Conservation (phyloP, 176 grass and related monocot species). For the Leersia perrieri region DNA sequence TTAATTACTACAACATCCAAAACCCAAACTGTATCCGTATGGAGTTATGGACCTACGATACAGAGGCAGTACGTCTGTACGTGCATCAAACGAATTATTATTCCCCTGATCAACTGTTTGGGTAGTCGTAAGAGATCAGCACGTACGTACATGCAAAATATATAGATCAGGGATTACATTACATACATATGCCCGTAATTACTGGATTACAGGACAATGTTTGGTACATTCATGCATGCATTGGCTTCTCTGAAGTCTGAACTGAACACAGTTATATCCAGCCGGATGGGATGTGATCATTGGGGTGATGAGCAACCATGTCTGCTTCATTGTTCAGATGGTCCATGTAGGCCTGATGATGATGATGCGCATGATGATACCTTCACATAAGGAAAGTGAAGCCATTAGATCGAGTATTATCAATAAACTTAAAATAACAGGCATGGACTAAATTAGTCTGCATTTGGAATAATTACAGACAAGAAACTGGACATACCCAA, state of each 20-base stretch:
- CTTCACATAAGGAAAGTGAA: neutral
- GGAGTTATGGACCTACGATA: neutral
- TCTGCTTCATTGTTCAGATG: conserved; percentile 31
- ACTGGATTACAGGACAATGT: neutral
- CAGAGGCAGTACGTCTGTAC: neutral
- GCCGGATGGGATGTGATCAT: conserved; percentile 17
- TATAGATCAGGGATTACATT: neutral
- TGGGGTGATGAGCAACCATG: conserved; percentile 4
- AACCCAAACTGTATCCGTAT: neutral
- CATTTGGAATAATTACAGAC: neutral
- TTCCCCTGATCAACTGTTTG: neutral
- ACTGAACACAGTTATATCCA: conserved; percentile 39
- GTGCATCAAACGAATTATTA: neutral
- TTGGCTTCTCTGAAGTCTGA: neutral
- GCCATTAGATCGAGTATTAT: neutral
- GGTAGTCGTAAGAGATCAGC: neutral
- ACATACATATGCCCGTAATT: neutral
- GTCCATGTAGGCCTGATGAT: conserved; percentile 25
- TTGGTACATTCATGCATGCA: neutral
- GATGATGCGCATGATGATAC: conserved; percentile 16
- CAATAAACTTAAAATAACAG: neutral
- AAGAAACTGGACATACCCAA: conserved; percentile 33
- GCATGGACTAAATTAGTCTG: neutral
- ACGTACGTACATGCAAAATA: neutral
- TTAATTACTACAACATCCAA: neutral